These are phyloP conservation scores for Papiliotrema fonsecae DNA, from an alignment of 1,284 basidiomycete species.

Conservation along the genomic window DNA sequence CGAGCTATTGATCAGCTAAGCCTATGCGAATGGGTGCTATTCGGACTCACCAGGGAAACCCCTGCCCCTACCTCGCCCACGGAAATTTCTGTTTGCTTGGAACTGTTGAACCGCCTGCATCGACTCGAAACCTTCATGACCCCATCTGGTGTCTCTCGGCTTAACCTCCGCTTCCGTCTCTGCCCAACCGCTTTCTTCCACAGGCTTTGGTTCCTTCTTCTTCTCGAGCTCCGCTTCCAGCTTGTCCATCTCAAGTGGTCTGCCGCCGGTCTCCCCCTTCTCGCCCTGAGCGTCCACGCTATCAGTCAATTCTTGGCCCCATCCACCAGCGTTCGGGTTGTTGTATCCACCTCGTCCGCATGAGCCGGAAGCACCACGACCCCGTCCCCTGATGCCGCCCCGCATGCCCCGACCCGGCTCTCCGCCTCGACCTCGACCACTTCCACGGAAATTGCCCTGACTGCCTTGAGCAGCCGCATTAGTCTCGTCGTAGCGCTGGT, in stretches of 20 bases:
- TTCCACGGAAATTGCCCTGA: constrained; percentile 67
- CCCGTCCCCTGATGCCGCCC: constrained; percentile 11
- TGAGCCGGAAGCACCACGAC: constrained; percentile 29
- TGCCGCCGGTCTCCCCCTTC: constrained; percentile 1
- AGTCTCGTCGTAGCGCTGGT: constrained; percentile 58
- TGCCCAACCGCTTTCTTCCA: neutral
- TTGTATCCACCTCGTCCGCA: neutral
- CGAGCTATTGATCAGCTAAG: constrained; percentile 14
- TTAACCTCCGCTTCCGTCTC: neutral
- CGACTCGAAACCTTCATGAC: constrained; percentile 39
- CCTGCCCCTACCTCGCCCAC: constrained; percentile 20
- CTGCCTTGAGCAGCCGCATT: constrained; percentile 46
- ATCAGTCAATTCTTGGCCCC: constrained; percentile 11
- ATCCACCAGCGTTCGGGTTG: neutral
- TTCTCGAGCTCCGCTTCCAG: constrained; percentile 20
- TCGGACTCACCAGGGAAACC: constrained; percentile 15
- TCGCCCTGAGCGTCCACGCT: neutral
- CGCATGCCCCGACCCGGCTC: constrained; percentile 39
- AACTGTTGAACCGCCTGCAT: constrained; percentile 13
- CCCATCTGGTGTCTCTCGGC: constrained; percentile 27
- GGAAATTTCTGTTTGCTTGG: constrained; percentile 4
- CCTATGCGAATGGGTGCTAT: neutral
- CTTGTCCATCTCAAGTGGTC: constrained; percentile 38
- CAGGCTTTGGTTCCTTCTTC: neutral
- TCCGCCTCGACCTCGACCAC: constrained; percentile 60